phyloP scores from a whole-genome alignment of 73 alveolate genomes.

The Blepharisma stoltei region DNA sequence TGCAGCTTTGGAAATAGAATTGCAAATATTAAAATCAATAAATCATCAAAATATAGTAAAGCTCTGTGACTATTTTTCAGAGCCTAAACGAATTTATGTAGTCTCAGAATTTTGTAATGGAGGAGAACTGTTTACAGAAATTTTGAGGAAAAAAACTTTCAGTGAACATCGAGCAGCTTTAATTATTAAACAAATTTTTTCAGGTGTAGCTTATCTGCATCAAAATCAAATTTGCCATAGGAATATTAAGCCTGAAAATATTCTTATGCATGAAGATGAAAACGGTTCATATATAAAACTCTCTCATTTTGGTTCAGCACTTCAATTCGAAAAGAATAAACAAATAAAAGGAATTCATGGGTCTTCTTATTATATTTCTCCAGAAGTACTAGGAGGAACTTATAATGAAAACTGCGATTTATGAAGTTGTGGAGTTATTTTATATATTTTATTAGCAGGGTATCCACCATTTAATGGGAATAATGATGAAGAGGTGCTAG shows the following conservation, averaged over 20 bases:
- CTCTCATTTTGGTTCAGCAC: conserved; percentile 40
- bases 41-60: conserved; percentile 28
- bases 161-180: conserved; percentile 8
- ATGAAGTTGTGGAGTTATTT: conserved; percentile 59
- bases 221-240: conserved; percentile 59
- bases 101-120: conserved; percentile 29
- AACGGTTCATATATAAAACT: conserved; percentile 41
- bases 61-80: not conserved
- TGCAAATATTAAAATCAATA: conserved; percentile 32
- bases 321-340: no score
- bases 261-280: conserved; percentile 38
- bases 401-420: conserved; percentile 52
- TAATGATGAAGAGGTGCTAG: conserved; percentile 47
- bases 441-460: conserved; percentile 53
- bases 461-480: conserved; percentile 64
- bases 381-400: conserved; percentile 62
- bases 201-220: conserved; percentile 62
- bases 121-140: conserved; percentile 15
- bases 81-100: not conserved
- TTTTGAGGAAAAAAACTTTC: not conserved
- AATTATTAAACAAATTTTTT: conserved; percentile 43
- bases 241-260: conserved; percentile 74
- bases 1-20: conserved; percentile 47
- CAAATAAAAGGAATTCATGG: no score
- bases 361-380: conserved; percentile 47